Evolutionary conservation across 805 yeast species (phyloP), one percentile per base, ranked within the genome.

Genomic region (Wickerhamiella slavikovae): DNA sequence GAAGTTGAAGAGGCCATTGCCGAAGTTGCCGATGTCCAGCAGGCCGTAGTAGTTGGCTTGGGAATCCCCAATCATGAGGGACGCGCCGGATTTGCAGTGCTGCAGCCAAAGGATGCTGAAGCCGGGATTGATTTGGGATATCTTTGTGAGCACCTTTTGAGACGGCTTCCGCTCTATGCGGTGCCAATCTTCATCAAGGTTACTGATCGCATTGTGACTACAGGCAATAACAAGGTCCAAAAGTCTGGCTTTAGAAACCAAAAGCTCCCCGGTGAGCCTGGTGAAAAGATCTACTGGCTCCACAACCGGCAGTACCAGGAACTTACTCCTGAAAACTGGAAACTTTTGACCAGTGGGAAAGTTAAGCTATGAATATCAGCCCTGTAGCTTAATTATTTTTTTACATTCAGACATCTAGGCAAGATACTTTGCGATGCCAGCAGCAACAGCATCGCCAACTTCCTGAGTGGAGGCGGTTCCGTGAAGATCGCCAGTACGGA

Each of bases 361-460:
- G 38, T 43, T 22, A 41, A 43, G 37, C 41, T 52, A 14, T 52
- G 14, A 22, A 12, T 6, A 8, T 8, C 11, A 8, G 22, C 22
- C 22, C 10, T 45, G 32, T 12, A 12, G 10, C 20, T n/a, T n/a
- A n/a, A n/a, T n/a, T n/a, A n/a, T n/a, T n/a, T n/a, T 22, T 18
- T 23, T 19, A 22, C 16, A 24, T 20, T 15, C n/a, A 22, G 11
- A 11, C 22, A 19, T 11, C 24, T 22, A 22, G 7, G 8, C n/a
- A 6, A 22, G 59, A 38, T 70, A 56, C 42, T 60, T 58, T 43
- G 63, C 58, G 33, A 80, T 80, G 32, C 75, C 76, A 20, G 57
- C 64, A 25, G 76, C 93, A 47, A 89, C 62, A 25, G 94, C 95
- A 51, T 82, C 92, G 48, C 96, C 96, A 34, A 89, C 94, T 54